A percentile compares a stretch with the other conserved stretches of the same genome.
Evolutionary conservation across 768 basidiomycete genomes (phyloP).

Genomic region (Psilocybe azurescens): DNA sequence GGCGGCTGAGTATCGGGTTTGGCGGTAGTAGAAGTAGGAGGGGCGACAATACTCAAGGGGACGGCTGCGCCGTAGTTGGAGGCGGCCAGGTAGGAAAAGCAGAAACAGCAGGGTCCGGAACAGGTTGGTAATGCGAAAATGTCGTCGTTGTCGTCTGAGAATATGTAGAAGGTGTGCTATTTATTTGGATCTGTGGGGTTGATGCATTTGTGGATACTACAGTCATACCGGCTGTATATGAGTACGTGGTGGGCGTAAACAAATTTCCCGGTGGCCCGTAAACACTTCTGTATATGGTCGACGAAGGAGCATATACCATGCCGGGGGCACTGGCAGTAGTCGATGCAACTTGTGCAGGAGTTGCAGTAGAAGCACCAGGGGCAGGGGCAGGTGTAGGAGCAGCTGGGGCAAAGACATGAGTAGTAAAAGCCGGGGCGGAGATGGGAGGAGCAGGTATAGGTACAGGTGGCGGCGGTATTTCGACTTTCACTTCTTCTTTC

Average conservation of each 20-base stretch:
- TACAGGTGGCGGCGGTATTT: slow-evolving; percentile 34
- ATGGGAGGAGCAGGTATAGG: background rate
- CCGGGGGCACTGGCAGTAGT: slow-evolving; percentile 1
- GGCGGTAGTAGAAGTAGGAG: background rate
- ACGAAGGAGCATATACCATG: slow-evolving; percentile 12
- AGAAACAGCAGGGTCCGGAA: slow-evolving; percentile 14
- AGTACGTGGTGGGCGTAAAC: slow-evolving; percentile 32
- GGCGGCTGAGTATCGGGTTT: slow-evolving; percentile 7
- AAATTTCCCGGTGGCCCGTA: slow-evolving; percentile 30
- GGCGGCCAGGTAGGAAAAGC: slow-evolving; percentile 31
- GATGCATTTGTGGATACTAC: slow-evolving; percentile 20
- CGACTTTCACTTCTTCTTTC: slow-evolving; percentile 59
- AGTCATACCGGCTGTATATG: slow-evolving; percentile 24
- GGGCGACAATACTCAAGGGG: slow-evolving; percentile 1
- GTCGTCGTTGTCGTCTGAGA: slow-evolving; percentile 19
- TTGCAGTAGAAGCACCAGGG: too few species aligned
- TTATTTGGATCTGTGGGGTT: background rate
- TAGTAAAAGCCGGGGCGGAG: too few species aligned
- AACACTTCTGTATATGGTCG: slow-evolving; percentile 23
- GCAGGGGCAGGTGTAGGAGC: background rate
- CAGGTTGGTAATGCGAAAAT: slow-evolving; percentile 24
- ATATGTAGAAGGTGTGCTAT: slow-evolving; percentile 8
- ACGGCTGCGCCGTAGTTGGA: slow-evolving; percentile 1
- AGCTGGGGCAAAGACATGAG: background rate
- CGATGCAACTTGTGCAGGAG: slow-evolving; percentile 14